Evolutionary conservation across 2,329 filamentous ascomycete species (phyloP).

Genomic region (Diaporthe eres): DNA sequence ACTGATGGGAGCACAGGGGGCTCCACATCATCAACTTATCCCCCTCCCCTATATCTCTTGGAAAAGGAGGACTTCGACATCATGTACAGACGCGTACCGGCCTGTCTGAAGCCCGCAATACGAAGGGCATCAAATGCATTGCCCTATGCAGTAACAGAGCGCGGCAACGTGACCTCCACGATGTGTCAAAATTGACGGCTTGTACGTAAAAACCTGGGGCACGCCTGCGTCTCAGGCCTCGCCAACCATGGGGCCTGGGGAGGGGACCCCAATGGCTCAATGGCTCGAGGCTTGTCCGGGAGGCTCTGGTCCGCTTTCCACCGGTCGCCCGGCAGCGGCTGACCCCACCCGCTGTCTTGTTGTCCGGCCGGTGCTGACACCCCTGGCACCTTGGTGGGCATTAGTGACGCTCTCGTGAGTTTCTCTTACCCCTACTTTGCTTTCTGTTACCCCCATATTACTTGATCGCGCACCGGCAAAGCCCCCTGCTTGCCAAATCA

Average conservation of each 20-base stretch:
- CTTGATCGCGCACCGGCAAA: conserved; percentile 34
- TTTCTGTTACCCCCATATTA: conserved; percentile 43
- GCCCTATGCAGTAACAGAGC: conserved; percentile 33
- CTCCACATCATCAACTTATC: background rate
- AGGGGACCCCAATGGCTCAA: background rate
- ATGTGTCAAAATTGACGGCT: conserved; percentile 39
- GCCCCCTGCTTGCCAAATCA: conserved; percentile 13
- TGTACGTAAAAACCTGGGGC: conserved; percentile 40
- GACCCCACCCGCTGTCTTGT: conserved; percentile 40
- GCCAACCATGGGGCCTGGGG: background rate
- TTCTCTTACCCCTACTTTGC: conserved; percentile 43
- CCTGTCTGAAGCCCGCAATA: background rate
- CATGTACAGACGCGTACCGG: conserved; percentile 24
- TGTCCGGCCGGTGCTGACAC: conserved; percentile 38
- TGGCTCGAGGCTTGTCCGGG: conserved; percentile 9
- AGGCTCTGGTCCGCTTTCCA: conserved; percentile 20
- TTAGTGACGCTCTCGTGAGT: conserved; percentile 35
- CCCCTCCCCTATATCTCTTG: background rate
- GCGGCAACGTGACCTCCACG: conserved; percentile 41
- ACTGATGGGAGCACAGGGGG: conserved; percentile 8
- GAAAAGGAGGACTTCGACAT: background rate
- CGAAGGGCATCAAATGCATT: conserved; percentile 2
- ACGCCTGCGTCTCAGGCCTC: conserved; percentile 31
- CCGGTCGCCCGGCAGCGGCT: conserved; percentile 38
- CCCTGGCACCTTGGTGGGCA: conserved; percentile 5